Percentiles rank a stretch among this genome's conserved stretches.
These are phyloP conservation scores for Starmerella khaoyaiensis DNA, from an alignment of 805 yeast genomes.

Conservation along the genomic window DNA sequence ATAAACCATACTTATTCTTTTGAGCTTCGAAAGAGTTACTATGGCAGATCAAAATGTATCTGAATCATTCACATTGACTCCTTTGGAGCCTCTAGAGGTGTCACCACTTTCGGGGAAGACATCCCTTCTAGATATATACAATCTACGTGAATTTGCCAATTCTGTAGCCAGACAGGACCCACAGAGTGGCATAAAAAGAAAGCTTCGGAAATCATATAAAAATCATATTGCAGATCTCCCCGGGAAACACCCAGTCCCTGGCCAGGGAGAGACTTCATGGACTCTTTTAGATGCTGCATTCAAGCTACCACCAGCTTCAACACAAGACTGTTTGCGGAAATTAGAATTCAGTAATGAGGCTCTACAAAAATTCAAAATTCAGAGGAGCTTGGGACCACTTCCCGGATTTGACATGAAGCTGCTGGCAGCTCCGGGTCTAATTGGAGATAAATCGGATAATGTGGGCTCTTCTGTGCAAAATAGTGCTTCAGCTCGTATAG, in stretches of 20 bases:
- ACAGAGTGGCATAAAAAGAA: slow-evolving; percentile 83
- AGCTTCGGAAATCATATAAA: slow-evolving; percentile 86
- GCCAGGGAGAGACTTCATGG: slow-evolving; percentile 23
- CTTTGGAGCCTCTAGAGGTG: no score
- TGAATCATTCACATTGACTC: no score
- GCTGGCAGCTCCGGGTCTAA: slow-evolving; percentile 35
- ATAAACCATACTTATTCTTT: no score
- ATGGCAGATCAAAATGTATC: no score
- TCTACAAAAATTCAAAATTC: slow-evolving; percentile 44
- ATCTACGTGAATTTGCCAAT: slow-evolving; percentile 51
- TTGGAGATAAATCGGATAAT: slow-evolving; percentile 2
- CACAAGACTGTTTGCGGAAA: slow-evolving; percentile 27
- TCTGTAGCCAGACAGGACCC: slow-evolving; percentile 79
- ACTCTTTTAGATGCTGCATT: slow-evolving; percentile 22
- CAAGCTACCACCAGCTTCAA: slow-evolving; percentile 34
- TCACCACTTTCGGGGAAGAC: slow-evolving; percentile 48
- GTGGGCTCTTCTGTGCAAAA: no score
- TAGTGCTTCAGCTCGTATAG: not conserved
- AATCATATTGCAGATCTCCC: slow-evolving; percentile 81
- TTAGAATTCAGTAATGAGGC: slow-evolving; percentile 28
- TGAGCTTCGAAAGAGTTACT: no score
- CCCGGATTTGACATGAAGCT: slow-evolving; percentile 63
- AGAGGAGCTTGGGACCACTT: slow-evolving; percentile 55
- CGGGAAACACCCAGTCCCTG: slow-evolving; percentile 37
- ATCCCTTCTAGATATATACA: slow-evolving; percentile 58